Evolutionary conservation across 352 stramenopile genomes (phyloP).

Genomic region (Sclerospora graminicola): DNA sequence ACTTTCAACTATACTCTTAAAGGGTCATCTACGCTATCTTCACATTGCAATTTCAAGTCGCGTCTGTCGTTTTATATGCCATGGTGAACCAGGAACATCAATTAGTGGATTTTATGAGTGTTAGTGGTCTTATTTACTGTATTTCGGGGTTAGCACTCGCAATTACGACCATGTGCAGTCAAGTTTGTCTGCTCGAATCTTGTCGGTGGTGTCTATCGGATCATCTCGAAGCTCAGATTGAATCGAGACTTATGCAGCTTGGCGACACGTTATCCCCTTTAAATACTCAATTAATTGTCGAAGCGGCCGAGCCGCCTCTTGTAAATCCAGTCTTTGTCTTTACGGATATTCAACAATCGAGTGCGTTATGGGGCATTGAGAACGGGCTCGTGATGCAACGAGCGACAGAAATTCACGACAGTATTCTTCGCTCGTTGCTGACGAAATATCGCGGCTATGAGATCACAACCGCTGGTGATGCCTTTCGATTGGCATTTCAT

Average conservation of each 20-base stretch:
- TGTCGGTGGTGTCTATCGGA: slow-evolving; percentile 34
- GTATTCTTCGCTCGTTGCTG: slow-evolving; percentile 30
- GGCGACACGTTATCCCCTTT: slow-evolving; percentile 24
- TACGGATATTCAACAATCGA: slow-evolving; percentile 58
- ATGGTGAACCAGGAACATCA: slow-evolving; percentile 16
- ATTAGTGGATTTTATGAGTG: slow-evolving; percentile 25
- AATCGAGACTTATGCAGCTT: slow-evolving; percentile 26
- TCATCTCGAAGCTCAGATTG: slow-evolving; percentile 32
- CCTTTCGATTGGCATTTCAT: slow-evolving; percentile 53
- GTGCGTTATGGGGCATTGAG: slow-evolving; percentile 31
- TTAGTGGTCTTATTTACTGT: slow-evolving; percentile 12
- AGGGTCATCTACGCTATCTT: slow-evolving; percentile 53
- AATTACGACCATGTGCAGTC: slow-evolving; percentile 38
- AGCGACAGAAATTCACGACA: slow-evolving; percentile 46
- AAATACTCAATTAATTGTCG: slow-evolving; percentile 18
- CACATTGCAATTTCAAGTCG: slow-evolving; percentile 43
- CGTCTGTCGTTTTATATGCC: slow-evolving; percentile 30
- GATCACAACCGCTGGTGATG: slow-evolving; percentile 44
- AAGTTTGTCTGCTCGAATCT: slow-evolving; percentile 26
- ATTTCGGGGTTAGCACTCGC: slow-evolving; percentile 25
- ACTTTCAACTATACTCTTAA: not conserved
- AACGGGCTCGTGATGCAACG: slow-evolving; percentile 34
- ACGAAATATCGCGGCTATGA: slow-evolving; percentile 50
- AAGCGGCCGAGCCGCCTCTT: slow-evolving; percentile 23
- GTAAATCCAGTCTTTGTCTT: slow-evolving; percentile 54